Conservation (phyloP, 345 rosid species). For the Melaleuca alternifolia region DNA sequence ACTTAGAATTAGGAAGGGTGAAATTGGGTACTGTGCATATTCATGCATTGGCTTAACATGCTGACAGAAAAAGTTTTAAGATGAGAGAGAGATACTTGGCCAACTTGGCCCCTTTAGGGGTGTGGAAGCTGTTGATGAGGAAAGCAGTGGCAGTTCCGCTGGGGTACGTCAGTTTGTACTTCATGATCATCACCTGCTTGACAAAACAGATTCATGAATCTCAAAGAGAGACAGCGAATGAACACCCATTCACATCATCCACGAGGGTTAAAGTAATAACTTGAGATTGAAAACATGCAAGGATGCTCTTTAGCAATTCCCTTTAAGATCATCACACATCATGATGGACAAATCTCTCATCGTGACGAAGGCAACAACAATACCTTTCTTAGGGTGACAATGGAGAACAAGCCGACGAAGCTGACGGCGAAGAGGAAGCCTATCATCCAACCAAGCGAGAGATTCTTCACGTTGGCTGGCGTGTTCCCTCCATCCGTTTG, state of each 20-base stretch:
- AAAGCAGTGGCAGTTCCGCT: conserved; percentile 93
- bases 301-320: too few relatives aligned
- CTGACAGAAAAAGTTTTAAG: not conserved
- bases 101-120: conserved; percentile 81
- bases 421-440: conserved; percentile 74
- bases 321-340: too few relatives aligned
- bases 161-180: conserved; percentile 75
- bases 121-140: conserved; percentile 88
- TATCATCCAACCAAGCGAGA: conserved; percentile 64
- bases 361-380: too few relatives aligned
- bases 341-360: too few relatives aligned
- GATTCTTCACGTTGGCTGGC: conserved; percentile 39
- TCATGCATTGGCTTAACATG: not conserved
- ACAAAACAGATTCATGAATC: not conserved
- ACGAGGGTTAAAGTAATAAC: not conserved
- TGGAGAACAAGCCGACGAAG: conserved; percentile 83
- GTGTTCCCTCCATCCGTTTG: conserved; percentile 51
- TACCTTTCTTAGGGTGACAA: conserved; percentile 74
- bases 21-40: not conserved
- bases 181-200: conserved; percentile 63
- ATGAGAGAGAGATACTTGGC: conserved; percentile 40
- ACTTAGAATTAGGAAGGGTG: not conserved
- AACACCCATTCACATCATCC: not conserved
- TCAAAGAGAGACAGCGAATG: not conserved
- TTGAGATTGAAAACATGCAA: not conserved